Evolutionary conservation across 306 rosid species (phyloP), one percentile per base, ranked within the genome.

Genomic region (Delonix regia): DNA sequence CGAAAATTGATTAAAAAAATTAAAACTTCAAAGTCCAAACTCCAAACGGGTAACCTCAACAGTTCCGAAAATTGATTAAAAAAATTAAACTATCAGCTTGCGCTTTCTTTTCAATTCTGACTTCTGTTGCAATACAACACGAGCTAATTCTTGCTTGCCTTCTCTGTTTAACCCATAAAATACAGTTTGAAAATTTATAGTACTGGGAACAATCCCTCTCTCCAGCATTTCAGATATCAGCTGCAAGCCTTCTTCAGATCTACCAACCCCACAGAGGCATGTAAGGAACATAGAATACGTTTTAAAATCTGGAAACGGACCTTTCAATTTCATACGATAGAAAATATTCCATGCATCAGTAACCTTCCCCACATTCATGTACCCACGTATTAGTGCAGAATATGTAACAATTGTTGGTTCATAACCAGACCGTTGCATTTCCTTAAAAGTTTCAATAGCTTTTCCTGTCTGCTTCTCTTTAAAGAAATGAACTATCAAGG

Each of bases 241-340:
- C 79, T 56, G 47, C 89, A 86, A 39, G 42, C 90, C 97, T 85
- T 94, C 99, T 86, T 92, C 99, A 25, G 99, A 92, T 83, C 81
- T 87, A 19, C 92, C 97, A 45, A 30, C 87, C 64, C 80, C 89
- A 75, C 95, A 89, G 0, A 94, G 89, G 61, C 92, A 89, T 57
- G 82, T 64, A 28, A 94, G 83, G 70, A 94, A 90, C 90, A 92
- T 89, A 34, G 99, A 89, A 71, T 89, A 94, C 4, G 92, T 83
- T 74, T 78, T 82, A 74, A 94, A 94, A 80, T 94, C 97, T 22
- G 97, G 97, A 44, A 53, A 90, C 4, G 97, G 91, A 47, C 99
- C 99, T 82, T 89, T 88, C 3, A 67, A 28, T 78, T 94, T 92
- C 88, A 94, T 87, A 14, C 38, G 81, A 78, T 78, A 73, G 86